Percentiles rank a stretch among this genome's conserved stretches.
phyloP scores from a whole-genome alignment of 139 green algal species.

The Auxenochlorella pyrenoidosa region DNA sequence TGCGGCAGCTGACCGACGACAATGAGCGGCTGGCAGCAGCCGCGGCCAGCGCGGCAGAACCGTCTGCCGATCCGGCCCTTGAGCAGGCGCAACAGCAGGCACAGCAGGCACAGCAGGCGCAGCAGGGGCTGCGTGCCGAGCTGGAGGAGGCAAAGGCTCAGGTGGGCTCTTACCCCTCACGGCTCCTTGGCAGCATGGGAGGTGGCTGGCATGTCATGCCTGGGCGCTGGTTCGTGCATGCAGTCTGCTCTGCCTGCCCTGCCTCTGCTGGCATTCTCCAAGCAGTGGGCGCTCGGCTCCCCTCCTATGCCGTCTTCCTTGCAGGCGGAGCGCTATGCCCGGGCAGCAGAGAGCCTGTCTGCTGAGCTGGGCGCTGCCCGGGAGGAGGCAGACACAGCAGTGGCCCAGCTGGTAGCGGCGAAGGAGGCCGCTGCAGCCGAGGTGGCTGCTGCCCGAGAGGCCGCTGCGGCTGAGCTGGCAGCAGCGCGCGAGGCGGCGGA shows the following conservation, averaged over 20 bases:
- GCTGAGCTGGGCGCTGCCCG: slow-evolving; percentile 14
- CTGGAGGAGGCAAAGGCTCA: background rate
- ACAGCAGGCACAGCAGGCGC: background rate
- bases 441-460: background rate
- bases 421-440: background rate
- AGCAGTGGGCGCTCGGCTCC: no score
- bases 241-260: no score
- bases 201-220: no score
- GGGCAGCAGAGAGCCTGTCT: slow-evolving; percentile 4
- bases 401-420: background rate
- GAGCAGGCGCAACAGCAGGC: background rate
- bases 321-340: slow-evolving; percentile 4
- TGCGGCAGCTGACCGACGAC: background rate
- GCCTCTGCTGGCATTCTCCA: no score
- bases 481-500: background rate
- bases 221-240: no score
- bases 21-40: slow-evolving; percentile 18
- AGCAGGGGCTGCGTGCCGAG: background rate
- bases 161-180: background rate
- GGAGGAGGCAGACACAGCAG: slow-evolving; percentile 1
- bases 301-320: no score
- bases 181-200: no score
- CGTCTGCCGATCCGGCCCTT: background rate
- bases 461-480: background rate
- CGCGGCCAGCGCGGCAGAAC: background rate